Percentiles rank a stretch among this genome's conserved stretches.
phyloP scores from a whole-genome alignment of 257 asterid species.

The Osmanthus fragrans region DNA sequence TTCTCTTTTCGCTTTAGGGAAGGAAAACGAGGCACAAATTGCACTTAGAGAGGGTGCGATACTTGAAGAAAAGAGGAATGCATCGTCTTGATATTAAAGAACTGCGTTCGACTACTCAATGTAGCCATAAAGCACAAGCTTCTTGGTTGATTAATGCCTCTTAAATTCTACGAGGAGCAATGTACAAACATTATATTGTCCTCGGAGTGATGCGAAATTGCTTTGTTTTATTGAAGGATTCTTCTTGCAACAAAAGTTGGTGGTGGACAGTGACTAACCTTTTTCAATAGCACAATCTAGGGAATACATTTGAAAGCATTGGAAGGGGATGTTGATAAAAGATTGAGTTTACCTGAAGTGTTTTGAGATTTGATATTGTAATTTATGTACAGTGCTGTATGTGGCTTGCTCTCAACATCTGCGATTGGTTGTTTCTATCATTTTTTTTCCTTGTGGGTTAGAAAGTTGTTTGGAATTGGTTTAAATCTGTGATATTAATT shows the following conservation, averaged over 20 bases:
- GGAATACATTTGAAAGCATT: slow-evolving; percentile 16
- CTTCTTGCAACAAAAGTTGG: slow-evolving; percentile 22
- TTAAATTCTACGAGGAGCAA: slow-evolving; percentile 22
- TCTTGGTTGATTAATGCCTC: slow-evolving; percentile 25
- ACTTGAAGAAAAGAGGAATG: slow-evolving; percentile 54
- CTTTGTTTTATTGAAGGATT: slow-evolving; percentile 37
- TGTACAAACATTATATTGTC: slow-evolving; percentile 11
- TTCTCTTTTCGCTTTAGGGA: slow-evolving; percentile 60
- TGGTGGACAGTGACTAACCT: slow-evolving; percentile 29
- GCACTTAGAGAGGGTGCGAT: slow-evolving; percentile 70
- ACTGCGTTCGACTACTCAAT: slow-evolving; percentile 2
- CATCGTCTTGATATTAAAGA: slow-evolving; percentile 36
- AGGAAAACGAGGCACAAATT: slow-evolving; percentile 71
- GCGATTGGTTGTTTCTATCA: slow-evolving; percentile 17
- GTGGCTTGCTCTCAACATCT: slow-evolving; percentile 39
- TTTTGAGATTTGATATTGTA: slow-evolving; percentile 43
- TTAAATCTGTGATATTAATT: not conserved
- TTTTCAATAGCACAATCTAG: slow-evolving; percentile 31
- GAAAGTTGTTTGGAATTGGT: not conserved
- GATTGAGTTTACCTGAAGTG: slow-evolving; percentile 27
- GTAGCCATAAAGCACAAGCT: slow-evolving; percentile 22
- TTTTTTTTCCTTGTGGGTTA: slow-evolving; percentile 33
- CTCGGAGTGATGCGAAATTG: slow-evolving; percentile 24
- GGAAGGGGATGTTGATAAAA: slow-evolving; percentile 42
- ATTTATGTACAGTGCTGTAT: slow-evolving; percentile 65